Conservation (phyloP, 768 basidiomycete species). For the Fomitopsis pulvina region DNA sequence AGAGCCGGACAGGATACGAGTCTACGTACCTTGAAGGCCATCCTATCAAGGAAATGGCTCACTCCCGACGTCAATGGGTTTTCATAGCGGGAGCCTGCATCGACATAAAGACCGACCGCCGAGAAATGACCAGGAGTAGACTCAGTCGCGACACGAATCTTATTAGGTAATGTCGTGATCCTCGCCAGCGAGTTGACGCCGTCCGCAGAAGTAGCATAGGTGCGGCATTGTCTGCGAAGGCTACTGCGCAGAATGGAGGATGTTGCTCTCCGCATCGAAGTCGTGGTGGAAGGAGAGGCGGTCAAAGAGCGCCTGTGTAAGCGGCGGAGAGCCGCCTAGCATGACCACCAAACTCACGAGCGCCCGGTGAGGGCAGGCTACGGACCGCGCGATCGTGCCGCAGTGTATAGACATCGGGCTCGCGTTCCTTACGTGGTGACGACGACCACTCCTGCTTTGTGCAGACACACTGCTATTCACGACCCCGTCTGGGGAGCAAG, state of each 20-base stretch:
- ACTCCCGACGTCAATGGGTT: constrained; percentile 64
- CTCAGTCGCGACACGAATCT: constrained; percentile 88
- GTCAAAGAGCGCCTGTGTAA: too few species aligned
- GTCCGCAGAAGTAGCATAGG: constrained; percentile 9
- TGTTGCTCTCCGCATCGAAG: constrained; percentile 20
- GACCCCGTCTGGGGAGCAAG: too few species aligned
- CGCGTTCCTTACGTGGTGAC: too few species aligned
- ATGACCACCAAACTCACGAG: too few species aligned
- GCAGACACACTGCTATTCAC: too few species aligned
- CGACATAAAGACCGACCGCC: constrained; percentile 87
- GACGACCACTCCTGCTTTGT: too few species aligned
- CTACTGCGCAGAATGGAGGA: constrained; percentile 6
- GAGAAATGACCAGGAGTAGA: constrained; percentile 90
- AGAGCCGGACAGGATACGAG: not conserved
- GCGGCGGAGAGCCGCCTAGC: too few species aligned
- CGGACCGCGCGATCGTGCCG: too few species aligned
- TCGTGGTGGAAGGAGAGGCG: not conserved
- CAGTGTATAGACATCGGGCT: too few species aligned
- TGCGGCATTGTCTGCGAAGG: constrained; percentile 3
- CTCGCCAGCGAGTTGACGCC: constrained; percentile 32
- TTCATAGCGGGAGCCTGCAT: constrained; percentile 92
- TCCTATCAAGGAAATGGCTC: constrained; percentile 88
- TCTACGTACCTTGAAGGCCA: constrained; percentile 85
- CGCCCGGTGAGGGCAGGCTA: too few species aligned
- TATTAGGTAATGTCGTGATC: constrained; percentile 87